Evolutionary conservation across 208 protist genomes (phyloP), one percentile per base, ranked within the genome.

Genomic region (Tritrichomonas foetus): DNA sequence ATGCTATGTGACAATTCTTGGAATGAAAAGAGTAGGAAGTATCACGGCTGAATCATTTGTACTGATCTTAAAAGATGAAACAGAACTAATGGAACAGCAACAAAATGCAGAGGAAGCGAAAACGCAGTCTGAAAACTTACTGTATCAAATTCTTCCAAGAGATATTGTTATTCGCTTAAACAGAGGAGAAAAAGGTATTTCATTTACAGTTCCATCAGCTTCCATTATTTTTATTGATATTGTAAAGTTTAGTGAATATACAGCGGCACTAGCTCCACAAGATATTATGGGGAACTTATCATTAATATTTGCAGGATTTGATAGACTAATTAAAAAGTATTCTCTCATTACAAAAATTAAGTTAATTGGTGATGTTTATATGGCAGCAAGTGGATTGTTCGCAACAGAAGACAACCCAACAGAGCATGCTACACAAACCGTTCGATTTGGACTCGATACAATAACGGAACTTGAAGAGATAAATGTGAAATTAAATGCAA

Each of bases 221-320:
- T n/a, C n/a, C n/a, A n/a, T n/a, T n/a, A n/a, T n/a, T 5, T 82
- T 82, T 30, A 50, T 50, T 53, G 74, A 82, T 82, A 82, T 82
- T 41, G 41, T 22, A 14, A 82, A 82, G 30, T 82, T 47, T 20
- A 53, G 41, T 13, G 74, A 82, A 3, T 82, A 82, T 44, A 9
- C 74, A 25, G 5, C 41, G 16, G n/a, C 3, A n/a, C 25, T 82
- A 2, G n/a, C 30, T n/a, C 74, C 74, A n/a, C n/a, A n/a, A n/a
- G n/a, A n/a, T n/a, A n/a, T n/a, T n/a, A n/a, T n/a, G n/a, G n/a
- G n/a, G n/a, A n/a, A n/a, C n/a, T n/a, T n/a, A n/a, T n/a, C n/a
- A n/a, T n/a, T n/a, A n/a, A n/a, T n/a, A n/a, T n/a, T 82, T 44
- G 74, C 33, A n/a, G 9, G n/a, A 3, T 47, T 82, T n/a, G 74